Evolutionary conservation across 2,329 filamentous ascomycete genomes (phyloP).

Genomic region (Emericellopsis atlantica): DNA sequence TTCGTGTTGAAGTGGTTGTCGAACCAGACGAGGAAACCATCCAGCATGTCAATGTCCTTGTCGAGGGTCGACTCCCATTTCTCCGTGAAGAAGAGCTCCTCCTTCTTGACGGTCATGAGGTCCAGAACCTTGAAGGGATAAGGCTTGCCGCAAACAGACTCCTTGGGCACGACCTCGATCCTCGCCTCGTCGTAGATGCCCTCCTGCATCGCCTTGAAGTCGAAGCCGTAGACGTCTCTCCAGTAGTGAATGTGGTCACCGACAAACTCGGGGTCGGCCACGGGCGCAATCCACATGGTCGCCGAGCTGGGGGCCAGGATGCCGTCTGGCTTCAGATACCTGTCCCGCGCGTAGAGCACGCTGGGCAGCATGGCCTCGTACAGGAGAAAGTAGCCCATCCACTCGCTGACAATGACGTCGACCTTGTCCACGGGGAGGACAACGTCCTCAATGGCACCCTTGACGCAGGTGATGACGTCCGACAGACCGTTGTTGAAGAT

Average conservation of each 20-base stretch:
- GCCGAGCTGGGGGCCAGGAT: constrained; percentile 80
- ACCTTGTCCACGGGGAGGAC: constrained; percentile 65
- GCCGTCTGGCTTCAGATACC: constrained; percentile 68
- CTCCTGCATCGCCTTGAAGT: constrained; percentile 82
- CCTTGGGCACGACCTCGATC: constrained; percentile 55
- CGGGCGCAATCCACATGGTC: constrained; percentile 70
- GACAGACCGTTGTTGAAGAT: constrained; percentile 69
- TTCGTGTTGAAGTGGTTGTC: constrained; percentile 79
- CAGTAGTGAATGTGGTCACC: constrained; percentile 73
- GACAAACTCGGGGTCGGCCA: constrained; percentile 66
- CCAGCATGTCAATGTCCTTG: constrained; percentile 54
- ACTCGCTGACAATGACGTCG: constrained; percentile 92
- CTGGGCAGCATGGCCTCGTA: constrained; percentile 96
- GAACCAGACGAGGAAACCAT: constrained; percentile 87
- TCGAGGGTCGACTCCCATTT: constrained; percentile 51
- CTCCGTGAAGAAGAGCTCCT: constrained; percentile 65
- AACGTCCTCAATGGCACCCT: constrained; percentile 83
- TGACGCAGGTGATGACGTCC: constrained; percentile 63
- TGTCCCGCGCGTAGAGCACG: constrained; percentile 77
- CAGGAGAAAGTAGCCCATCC: constrained; percentile 92
- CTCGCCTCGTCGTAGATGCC: constrained; percentile 74
- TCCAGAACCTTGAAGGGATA: constrained; percentile 63
- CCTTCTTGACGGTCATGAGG: constrained; percentile 56
- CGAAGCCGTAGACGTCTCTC: constrained; percentile 88
- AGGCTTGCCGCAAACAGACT: constrained; percentile 45